Conservation (phyloP, 352 stramenopile species). For the Pythium dissotocum region DNA sequence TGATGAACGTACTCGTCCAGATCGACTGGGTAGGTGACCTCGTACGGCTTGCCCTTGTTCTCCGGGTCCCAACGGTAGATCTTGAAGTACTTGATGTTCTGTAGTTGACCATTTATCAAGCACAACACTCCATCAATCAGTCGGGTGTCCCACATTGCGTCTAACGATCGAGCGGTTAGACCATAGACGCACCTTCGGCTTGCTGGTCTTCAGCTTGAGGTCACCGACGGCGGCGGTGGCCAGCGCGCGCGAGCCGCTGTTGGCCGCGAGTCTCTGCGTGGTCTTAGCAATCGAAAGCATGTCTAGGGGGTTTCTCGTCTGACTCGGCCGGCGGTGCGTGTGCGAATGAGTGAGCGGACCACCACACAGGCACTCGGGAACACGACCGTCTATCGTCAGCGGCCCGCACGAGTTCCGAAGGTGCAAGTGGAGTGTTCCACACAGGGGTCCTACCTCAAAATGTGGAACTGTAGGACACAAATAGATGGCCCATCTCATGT, state of each 20-base stretch:
- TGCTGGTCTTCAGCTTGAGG: conserved; percentile 71
- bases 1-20: conserved; percentile 92
- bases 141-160: neutral
- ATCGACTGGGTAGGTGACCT: conserved; percentile 97
- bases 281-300: conserved; percentile 31
- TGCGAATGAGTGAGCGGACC: conserved; percentile 29
- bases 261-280: conserved; percentile 36
- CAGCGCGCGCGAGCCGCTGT: conserved; percentile 54
- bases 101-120: neutral
- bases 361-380: conserved; percentile 26
- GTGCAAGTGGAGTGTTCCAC: conserved; percentile 29
- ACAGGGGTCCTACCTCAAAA: conserved; percentile 3
- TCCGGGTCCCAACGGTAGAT: conserved; percentile 99
- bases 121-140: neutral
- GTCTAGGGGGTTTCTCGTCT: conserved; percentile 8
- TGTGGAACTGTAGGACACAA: conserved; percentile 6
- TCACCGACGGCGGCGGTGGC: conserved; percentile 53
- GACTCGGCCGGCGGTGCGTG: conserved; percentile 15
- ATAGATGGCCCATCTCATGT: conserved; percentile 16
- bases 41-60: conserved; percentile 92
- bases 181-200: conserved; percentile 61
- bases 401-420: conserved; percentile 22
- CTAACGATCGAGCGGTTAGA: neutral
- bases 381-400: conserved; percentile 28
- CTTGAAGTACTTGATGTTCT: conserved; percentile 99